A percentile compares a stretch with the other conserved stretches of the same genome.
Conservation (phyloP, 1,284 basidiomycete species). For the Heterobasidion irregulare region DNA sequence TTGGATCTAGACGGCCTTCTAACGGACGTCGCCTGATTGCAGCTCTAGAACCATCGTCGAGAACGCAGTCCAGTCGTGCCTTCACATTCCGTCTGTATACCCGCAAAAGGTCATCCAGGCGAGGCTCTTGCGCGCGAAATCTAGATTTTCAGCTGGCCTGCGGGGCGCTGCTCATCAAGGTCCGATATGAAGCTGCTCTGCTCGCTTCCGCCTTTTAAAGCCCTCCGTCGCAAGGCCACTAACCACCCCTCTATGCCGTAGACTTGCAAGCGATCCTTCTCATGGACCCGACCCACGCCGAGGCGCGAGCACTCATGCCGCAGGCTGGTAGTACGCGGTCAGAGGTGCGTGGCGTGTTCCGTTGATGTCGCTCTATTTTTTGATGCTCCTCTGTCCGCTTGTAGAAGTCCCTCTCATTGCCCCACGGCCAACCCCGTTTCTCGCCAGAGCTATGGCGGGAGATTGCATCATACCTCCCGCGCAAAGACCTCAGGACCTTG, state of each 20-base stretch:
- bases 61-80: conserved; percentile 65
- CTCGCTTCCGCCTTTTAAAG: neutral
- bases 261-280: conserved; percentile 58
- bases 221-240: too few relatives aligned
- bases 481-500: conserved; percentile 54
- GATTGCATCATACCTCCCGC: conserved; percentile 52
- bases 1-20: neutral
- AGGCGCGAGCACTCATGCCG: conserved; percentile 52
- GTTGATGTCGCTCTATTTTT: neutral
- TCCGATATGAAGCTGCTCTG: conserved; percentile 18
- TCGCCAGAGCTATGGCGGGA: conserved; percentile 67
- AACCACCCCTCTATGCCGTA: conserved; percentile 16
- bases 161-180: conserved; percentile 60
- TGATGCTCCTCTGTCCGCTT: neutral
- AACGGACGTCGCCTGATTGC: conserved; percentile 2
- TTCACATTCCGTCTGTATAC: conserved; percentile 46
- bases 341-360: conserved; percentile 15
- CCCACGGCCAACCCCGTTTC: conserved; percentile 29
- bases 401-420: conserved; percentile 3
- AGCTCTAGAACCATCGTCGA: conserved; percentile 60
- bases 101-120: conserved; percentile 49
- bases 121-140: conserved; percentile 54
- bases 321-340: conserved; percentile 17
- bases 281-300: conserved; percentile 60
- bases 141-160: conserved; percentile 48